These are phyloP conservation scores for Amniculicola lignicola DNA, from an alignment of 495 filamentous ascomycete species.

Conservation along the genomic window DNA sequence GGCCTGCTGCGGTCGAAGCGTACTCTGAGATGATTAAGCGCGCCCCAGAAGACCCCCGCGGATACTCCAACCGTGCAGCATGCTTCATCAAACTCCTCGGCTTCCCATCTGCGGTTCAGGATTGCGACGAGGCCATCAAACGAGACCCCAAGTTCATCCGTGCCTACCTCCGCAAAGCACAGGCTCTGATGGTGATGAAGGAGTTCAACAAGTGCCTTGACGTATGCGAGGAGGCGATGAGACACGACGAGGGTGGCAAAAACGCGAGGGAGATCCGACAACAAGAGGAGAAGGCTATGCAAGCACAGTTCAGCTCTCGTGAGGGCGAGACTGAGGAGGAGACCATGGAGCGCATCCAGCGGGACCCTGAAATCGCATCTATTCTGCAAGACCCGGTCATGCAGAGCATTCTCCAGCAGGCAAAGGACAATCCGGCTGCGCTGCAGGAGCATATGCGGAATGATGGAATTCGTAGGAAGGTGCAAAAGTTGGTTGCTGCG, in stretches of 20 bases:
- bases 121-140: constrained; percentile 88
- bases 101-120: constrained; percentile 87
- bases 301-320: constrained; percentile 79
- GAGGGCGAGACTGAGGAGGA: constrained; percentile 97
- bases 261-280: constrained; percentile 88
- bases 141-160: constrained; percentile 91
- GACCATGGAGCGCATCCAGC: constrained; percentile 85
- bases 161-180: constrained; percentile 91
- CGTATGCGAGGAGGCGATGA: constrained; percentile 74
- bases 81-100: constrained; percentile 94
- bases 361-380: constrained; percentile 89
- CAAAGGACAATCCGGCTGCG: constrained; percentile 86
- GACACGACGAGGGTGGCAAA: constrained; percentile 71
- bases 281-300: constrained; percentile 90
- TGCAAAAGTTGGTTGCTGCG: constrained; percentile 87
- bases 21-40: constrained; percentile 98
- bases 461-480: constrained; percentile 72
- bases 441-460: constrained; percentile 97
- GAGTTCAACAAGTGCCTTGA: constrained; percentile 94
- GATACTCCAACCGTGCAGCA: constrained; percentile 94
- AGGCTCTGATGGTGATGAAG: constrained; percentile 91
- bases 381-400: constrained; percentile 95
- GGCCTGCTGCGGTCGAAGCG: constrained; percentile 91
- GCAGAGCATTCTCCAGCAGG: constrained; percentile 95
- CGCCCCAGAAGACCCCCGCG: constrained; percentile 84